Evolutionary conservation across 495 filamentous ascomycete genomes (phyloP).

Genomic region (Cudoniella acicularis): DNA sequence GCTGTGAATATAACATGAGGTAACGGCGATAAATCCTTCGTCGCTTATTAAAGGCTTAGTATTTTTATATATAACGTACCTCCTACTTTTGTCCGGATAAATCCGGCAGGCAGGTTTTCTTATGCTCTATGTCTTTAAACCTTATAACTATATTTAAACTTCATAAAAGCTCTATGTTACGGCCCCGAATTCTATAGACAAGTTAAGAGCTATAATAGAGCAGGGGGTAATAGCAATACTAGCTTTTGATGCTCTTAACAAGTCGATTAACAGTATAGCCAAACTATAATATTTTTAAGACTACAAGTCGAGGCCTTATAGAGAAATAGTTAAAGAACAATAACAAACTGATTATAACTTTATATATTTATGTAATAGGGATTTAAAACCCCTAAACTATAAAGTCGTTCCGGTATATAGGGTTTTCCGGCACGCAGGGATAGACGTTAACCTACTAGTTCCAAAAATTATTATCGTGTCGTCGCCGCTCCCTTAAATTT

Average conservation of each 20-base stretch:
- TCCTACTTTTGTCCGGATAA: not conserved
- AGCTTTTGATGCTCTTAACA: not conserved
- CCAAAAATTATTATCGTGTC: too few relatives aligned
- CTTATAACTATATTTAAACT: not conserved
- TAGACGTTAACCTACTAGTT: not conserved
- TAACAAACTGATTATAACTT: slow-evolving; percentile 4
- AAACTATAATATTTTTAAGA: not conserved
- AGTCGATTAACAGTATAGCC: slow-evolving; percentile 1
- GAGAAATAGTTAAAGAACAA: slow-evolving; percentile 4
- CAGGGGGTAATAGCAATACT: not conserved
- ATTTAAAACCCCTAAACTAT: slow-evolving; percentile 3
- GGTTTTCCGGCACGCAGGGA: not conserved
- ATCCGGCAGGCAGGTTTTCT: not conserved
- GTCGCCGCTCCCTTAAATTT: too few relatives aligned
- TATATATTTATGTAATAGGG: not conserved
- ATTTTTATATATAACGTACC: not conserved
- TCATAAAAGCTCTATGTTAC: not conserved
- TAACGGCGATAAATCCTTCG: not conserved
- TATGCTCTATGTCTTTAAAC: not conserved
- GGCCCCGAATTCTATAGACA: not conserved
- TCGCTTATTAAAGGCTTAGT: not conserved
- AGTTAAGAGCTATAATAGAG: not conserved
- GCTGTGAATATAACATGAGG: not conserved
- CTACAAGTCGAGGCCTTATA: not conserved
- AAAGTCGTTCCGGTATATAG: not conserved